These are phyloP conservation scores for Calonectria fujianensis DNA, from an alignment of 2,329 filamentous ascomycete species.

Conservation along the genomic window DNA sequence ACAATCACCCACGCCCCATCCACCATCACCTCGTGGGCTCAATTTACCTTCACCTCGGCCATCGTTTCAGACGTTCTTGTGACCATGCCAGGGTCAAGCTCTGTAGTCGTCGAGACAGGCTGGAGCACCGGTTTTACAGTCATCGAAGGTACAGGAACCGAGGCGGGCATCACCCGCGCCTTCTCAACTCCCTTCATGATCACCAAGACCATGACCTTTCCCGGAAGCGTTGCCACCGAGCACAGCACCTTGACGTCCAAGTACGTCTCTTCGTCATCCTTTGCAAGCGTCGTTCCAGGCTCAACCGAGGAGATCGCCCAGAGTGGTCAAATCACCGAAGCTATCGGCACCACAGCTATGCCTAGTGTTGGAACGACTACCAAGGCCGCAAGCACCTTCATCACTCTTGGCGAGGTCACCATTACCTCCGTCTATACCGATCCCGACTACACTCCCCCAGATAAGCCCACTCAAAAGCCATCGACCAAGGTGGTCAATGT, in stretches of 20 bases:
- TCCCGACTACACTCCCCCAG: slow-evolving; percentile 13
- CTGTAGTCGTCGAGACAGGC: background rate
- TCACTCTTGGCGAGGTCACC: slow-evolving; percentile 51
- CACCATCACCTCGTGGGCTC: slow-evolving; percentile 1
- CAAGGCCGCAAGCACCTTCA: slow-evolving; percentile 50
- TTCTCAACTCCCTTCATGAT: slow-evolving; percentile 8
- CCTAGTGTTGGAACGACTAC: slow-evolving; percentile 50
- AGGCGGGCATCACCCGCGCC: background rate
- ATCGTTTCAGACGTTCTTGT: background rate
- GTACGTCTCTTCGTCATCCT: slow-evolving; percentile 14
- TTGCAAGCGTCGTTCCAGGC: slow-evolving; percentile 33
- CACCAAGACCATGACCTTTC: slow-evolving; percentile 38
- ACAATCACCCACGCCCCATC: slow-evolving; percentile 5
- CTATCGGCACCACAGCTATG: slow-evolving; percentile 36
- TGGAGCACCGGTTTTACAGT: background rate
- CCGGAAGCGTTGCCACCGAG: slow-evolving; percentile 6
- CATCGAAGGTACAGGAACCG: background rate
- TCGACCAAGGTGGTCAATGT: slow-evolving; percentile 49
- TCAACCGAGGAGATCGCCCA: slow-evolving; percentile 39
- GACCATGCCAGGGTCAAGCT: slow-evolving; percentile 13
- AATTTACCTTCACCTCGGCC: slow-evolving; percentile 11
- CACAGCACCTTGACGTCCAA: background rate
- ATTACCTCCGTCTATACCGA: slow-evolving; percentile 50
- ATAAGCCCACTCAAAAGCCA: slow-evolving; percentile 40
- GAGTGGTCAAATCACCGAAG: background rate